Evolutionary conservation across 768 basidiomycete genomes (phyloP).

Genomic region (Amanita inopinata): DNA sequence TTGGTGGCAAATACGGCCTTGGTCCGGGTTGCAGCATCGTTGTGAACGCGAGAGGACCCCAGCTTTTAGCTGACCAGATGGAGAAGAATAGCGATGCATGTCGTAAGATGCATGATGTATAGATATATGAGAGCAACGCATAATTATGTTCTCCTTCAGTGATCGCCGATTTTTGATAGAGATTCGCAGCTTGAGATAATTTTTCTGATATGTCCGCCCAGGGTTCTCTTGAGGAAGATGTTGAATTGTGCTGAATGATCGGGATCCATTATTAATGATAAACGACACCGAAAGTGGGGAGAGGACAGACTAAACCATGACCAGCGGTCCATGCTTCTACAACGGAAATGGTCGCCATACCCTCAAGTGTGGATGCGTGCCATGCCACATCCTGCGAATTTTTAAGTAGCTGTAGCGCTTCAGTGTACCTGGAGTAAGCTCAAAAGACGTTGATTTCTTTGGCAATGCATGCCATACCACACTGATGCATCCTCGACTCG

Average conservation of each 20-base stretch:
- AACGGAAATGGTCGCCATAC: slow-evolving; percentile 66
- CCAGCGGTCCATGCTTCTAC: slow-evolving; percentile 78
- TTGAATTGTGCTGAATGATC: slow-evolving; percentile 41
- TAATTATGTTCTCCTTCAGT: slow-evolving; percentile 48
- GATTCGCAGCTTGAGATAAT: slow-evolving; percentile 48
- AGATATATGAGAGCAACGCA: slow-evolving; percentile 58
- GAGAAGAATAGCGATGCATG: slow-evolving; percentile 69
- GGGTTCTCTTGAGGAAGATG: slow-evolving; percentile 47
- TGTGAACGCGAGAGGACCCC: slow-evolving; percentile 71
- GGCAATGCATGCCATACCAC: slow-evolving; percentile 42
- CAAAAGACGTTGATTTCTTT: slow-evolving; percentile 2
- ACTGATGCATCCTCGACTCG: slow-evolving; percentile 70
- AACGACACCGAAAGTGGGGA: slow-evolving; percentile 11
- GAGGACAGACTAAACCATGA: slow-evolving; percentile 54
- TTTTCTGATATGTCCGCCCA: slow-evolving; percentile 74
- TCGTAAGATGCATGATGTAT: slow-evolving; percentile 57
- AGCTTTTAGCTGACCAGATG: slow-evolving; percentile 81
- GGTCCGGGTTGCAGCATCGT: slow-evolving; percentile 63
- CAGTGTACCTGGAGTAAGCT: slow-evolving; percentile 58
- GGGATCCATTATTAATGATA: slow-evolving; percentile 8
- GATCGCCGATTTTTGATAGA: slow-evolving; percentile 54
- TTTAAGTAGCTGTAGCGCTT: slow-evolving; percentile 74
- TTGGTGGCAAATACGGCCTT: slow-evolving; percentile 49
- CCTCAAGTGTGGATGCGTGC: slow-evolving; percentile 86
- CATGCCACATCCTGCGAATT: slow-evolving; percentile 69